Conservation (phyloP, 306 rosid species). For the Clitoria ternatea region DNA sequence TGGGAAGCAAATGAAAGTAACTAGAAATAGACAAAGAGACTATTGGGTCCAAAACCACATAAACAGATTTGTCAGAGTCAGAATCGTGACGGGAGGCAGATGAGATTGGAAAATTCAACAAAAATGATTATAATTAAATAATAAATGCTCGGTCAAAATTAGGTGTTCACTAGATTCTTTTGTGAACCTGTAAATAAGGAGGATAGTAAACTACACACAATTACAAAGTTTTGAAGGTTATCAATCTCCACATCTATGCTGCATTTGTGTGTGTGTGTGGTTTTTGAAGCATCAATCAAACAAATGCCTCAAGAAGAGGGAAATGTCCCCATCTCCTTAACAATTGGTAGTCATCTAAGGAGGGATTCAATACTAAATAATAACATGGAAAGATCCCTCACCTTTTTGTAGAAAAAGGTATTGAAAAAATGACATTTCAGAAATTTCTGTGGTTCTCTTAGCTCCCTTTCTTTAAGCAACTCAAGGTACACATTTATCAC, state of each 20-base stretch:
- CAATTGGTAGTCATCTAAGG: not conserved
- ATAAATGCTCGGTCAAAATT: no score
- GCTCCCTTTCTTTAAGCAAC: conserved; percentile 97
- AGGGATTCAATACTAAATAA: no score
- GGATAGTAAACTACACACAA: not conserved
- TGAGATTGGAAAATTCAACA: no score
- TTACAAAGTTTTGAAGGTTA: not conserved
- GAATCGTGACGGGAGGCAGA: no score
- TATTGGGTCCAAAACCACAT: not conserved
- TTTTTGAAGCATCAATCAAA: not conserved
- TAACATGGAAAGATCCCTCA: no score
- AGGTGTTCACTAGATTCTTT: no score
- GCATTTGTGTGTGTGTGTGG: not conserved
- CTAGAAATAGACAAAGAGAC: not conserved
- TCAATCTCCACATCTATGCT: not conserved
- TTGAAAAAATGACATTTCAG: conserved; percentile 92
- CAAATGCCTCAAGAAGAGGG: conserved; percentile 9
- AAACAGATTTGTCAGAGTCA: not conserved
- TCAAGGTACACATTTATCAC: conserved; percentile 89
- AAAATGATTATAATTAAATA: no score
- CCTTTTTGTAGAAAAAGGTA: conserved; percentile 95
- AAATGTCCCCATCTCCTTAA: conserved; percentile 3
- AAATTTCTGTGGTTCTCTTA: conserved; percentile 67
- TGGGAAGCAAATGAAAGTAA: not conserved
- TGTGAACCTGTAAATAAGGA: not conserved